phyloP scores from a whole-genome alignment of 2,329 filamentous ascomycete genomes.

The Diaporthe velutina region DNA sequence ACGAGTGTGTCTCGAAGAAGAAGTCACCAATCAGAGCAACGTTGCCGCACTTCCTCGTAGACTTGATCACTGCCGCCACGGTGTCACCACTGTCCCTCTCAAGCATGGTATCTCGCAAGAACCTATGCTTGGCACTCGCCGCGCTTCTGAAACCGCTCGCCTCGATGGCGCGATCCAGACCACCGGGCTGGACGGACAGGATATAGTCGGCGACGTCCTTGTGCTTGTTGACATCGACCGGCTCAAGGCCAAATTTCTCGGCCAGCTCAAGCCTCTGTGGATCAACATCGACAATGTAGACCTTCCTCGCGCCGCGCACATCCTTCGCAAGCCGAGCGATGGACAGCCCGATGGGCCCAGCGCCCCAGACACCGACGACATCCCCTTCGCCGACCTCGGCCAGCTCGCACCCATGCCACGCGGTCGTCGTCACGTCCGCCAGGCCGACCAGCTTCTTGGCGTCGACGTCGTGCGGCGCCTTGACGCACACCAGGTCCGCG shows the following conservation, averaged over 20 bases:
- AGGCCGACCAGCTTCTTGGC: constrained; percentile 77
- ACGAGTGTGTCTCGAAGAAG: not conserved
- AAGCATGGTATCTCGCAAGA: constrained; percentile 2
- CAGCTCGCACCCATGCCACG: constrained; percentile 74
- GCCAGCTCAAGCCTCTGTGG: not conserved
- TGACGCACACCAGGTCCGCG: constrained; percentile 66
- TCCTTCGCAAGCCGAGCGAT: not conserved
- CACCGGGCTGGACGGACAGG: not conserved
- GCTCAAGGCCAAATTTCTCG: not conserved
- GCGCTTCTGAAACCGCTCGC: constrained; percentile 10
- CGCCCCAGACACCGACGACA: constrained; percentile 74
- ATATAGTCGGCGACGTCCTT: not conserved
- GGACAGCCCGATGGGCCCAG: constrained; percentile 68
- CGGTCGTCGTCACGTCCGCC: constrained; percentile 73
- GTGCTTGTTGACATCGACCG: not conserved
- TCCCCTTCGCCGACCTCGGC: constrained; percentile 74
- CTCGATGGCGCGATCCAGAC: not conserved
- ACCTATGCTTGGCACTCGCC: not conserved
- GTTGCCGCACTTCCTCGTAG: not conserved
- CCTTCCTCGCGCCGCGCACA: not conserved
- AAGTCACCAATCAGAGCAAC: constrained; percentile 5
- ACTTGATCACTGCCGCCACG: not conserved
- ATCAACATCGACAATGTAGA: not conserved
- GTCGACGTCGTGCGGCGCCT: constrained; percentile 73
- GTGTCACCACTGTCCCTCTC: not conserved